These are phyloP conservation scores for Chlorella sp. DNA, from an alignment of 139 green algal species.

Conservation along the genomic window DNA sequence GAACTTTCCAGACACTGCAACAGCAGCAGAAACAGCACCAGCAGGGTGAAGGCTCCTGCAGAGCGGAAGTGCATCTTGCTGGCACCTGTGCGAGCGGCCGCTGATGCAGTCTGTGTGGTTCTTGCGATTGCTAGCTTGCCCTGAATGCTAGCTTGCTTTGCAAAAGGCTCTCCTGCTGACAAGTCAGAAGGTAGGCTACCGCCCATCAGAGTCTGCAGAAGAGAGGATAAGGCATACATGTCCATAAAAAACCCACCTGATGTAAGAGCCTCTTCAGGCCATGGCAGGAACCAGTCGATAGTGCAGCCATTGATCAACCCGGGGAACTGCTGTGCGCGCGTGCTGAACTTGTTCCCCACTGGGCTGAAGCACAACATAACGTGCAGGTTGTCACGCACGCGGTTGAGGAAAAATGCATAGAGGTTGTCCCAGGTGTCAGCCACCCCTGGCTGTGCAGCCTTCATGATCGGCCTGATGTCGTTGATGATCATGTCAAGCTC, in stretches of 20 bases:
- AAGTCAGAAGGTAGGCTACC: no score
- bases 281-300: constrained; percentile 85
- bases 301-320: constrained; percentile 93
- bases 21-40: no score
- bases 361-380: constrained; percentile 90
- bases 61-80: no score
- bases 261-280: constrained; percentile 66
- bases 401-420: constrained; percentile 85
- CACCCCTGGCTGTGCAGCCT: constrained; percentile 43
- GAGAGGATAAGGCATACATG: no score
- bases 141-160: no score
- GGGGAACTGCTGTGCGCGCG: constrained; percentile 84
- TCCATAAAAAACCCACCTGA: no score
- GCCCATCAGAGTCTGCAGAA: no score
- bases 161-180: no score
- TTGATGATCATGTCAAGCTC: constrained; percentile 91
- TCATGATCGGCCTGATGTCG: constrained; percentile 83
- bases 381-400: constrained; percentile 87
- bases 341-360: constrained; percentile 79
- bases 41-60: no score
- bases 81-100: no score
- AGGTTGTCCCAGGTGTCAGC: constrained; percentile 90
- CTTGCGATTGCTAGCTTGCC: no score
- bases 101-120: no score
- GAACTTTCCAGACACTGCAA: constrained; percentile 76